Evolutionary conservation across 2,329 filamentous ascomycete genomes (phyloP).

Genomic region (Aspergillus costaricaensis): DNA sequence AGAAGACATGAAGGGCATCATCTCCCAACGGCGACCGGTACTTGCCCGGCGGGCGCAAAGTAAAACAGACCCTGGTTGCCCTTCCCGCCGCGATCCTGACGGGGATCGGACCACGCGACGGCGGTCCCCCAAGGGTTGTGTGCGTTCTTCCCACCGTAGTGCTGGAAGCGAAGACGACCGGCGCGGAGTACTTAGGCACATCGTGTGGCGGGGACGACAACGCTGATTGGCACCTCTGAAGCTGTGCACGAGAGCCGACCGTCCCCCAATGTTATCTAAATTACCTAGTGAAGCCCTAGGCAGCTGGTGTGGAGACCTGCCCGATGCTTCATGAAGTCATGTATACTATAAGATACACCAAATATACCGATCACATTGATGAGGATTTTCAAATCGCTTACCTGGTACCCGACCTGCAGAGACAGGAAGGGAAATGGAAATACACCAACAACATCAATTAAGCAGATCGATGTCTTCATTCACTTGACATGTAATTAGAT

Average conservation of each 20-base stretch:
- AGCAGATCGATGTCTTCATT: too few relatives aligned
- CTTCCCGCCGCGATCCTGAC: background rate
- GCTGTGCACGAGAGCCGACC: background rate
- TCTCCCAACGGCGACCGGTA: background rate
- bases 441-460: too few relatives aligned
- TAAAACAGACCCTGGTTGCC: background rate
- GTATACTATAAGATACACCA: slow-evolving; percentile 5
- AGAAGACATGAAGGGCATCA: slow-evolving; percentile 17
- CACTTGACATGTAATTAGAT: too few relatives aligned
- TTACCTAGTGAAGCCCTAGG: background rate
- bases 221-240: background rate
- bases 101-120: background rate
- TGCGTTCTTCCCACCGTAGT: background rate
- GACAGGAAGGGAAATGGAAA: too few relatives aligned
- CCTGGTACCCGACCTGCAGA: too few relatives aligned
- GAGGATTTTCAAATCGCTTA: too few relatives aligned
- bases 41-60: background rate
- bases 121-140: background rate
- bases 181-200: too few relatives aligned
- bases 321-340: slow-evolving; percentile 14
- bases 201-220: too few relatives aligned
- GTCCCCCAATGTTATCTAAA: background rate
- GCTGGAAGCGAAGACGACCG: too few relatives aligned
- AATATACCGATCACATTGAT: background rate
- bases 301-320: background rate